A percentile compares a stretch with the other conserved stretches of the same genome.
Conservation (phyloP, 2,329 filamentous ascomycete species). For the Penicillium sp. region DNA sequence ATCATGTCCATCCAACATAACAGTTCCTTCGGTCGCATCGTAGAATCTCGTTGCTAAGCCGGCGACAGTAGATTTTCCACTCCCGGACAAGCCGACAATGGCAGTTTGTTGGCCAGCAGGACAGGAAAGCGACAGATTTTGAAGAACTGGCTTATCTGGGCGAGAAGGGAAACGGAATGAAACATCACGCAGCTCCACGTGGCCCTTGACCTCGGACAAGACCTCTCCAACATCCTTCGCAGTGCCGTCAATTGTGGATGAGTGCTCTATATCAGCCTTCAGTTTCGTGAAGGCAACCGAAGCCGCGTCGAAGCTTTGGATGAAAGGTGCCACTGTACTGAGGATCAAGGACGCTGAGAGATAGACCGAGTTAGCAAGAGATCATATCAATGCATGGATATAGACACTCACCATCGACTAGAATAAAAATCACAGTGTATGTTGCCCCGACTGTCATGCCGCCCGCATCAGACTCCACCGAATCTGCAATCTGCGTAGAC, state of each 20-base stretch:
- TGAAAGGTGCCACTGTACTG: conserved; percentile 37
- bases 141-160: conserved; percentile 18
- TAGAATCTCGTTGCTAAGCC: conserved; percentile 62
- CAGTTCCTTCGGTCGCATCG: conserved; percentile 59
- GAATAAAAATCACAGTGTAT: conserved; percentile 39
- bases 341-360: conserved; percentile 33
- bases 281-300: conserved; percentile 58
- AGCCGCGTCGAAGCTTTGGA: conserved; percentile 50
- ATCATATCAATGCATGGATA: background rate
- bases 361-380: background rate
- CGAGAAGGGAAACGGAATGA: conserved; percentile 31
- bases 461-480: conserved; percentile 13
- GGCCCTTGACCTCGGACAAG: conserved; percentile 21
- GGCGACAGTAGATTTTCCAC: conserved; percentile 66
- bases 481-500: conserved; percentile 52
- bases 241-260: conserved; percentile 46
- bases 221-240: conserved; percentile 11
- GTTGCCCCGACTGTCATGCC: conserved; percentile 32
- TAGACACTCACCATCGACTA: conserved; percentile 32
- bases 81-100: conserved; percentile 55
- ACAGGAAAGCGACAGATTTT: conserved; percentile 7
- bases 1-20: conserved; percentile 63
- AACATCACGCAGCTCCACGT: conserved; percentile 34
- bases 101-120: conserved; percentile 51
- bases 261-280: conserved; percentile 56